Evolutionary conservation across 805 yeast genomes (phyloP).

Genomic region (Pichia sporocuriosa): DNA sequence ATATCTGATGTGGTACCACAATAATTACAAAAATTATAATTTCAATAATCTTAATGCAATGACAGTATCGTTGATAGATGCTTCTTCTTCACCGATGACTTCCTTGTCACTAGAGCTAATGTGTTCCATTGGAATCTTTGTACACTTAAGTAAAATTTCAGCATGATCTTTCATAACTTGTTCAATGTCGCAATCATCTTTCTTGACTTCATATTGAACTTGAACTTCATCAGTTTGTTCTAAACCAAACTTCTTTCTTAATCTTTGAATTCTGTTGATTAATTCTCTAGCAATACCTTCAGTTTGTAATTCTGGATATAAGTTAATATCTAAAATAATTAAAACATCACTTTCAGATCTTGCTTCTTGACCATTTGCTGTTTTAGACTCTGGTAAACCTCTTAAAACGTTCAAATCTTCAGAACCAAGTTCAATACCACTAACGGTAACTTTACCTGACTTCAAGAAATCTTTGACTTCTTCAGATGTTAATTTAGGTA

Average conservation of each 20-base stretch:
- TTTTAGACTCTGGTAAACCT: slow-evolving; percentile 68
- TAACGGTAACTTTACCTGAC: slow-evolving; percentile 73
- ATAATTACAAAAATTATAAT: slow-evolving; percentile 33
- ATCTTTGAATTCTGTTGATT: slow-evolving; percentile 93
- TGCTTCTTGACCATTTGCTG: slow-evolving; percentile 69
- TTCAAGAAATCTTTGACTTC: slow-evolving; percentile 73
- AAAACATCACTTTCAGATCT: slow-evolving; percentile 87
- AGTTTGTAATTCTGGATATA: slow-evolving; percentile 80
- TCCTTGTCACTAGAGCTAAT: slow-evolving; percentile 36
- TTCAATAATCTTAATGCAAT: slow-evolving; percentile 73
- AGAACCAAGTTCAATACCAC: slow-evolving; percentile 76
- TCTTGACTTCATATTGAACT: slow-evolving; percentile 72
- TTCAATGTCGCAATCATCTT: slow-evolving; percentile 61
- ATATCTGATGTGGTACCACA: too few relatives aligned
- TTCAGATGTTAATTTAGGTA: slow-evolving; percentile 73
- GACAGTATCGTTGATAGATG: slow-evolving; percentile 69
- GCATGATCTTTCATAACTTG: slow-evolving; percentile 56
- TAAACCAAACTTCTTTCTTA: slow-evolving; percentile 92
- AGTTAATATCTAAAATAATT: slow-evolving; percentile 78
- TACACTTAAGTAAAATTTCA: slow-evolving; percentile 67
- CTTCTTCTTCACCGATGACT: slow-evolving; percentile 84
- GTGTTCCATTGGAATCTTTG: slow-evolving; percentile 55
- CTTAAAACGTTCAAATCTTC: slow-evolving; percentile 90
- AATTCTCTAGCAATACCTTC: slow-evolving; percentile 97
- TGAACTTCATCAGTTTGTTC: slow-evolving; percentile 91